Evolutionary conservation across 2,329 filamentous ascomycete genomes (phyloP), one percentile per base, ranked within the genome.

Genomic region (Fusarium liriodendri): DNA sequence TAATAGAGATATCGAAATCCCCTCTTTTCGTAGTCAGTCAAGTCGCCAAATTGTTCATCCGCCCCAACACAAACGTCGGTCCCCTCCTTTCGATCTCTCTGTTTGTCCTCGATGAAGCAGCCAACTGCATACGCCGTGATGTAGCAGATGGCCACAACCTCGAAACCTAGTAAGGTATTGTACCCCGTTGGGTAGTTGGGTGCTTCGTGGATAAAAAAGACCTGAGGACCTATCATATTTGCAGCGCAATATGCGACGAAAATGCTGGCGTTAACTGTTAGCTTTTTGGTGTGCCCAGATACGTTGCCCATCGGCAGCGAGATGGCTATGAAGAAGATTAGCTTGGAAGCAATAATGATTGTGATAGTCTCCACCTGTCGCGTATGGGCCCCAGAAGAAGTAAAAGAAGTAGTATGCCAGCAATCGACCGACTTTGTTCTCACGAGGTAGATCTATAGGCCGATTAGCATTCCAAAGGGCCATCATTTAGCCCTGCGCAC

Each of bases 211-310:
- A 85, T 85, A 2, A 85, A 84, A 62, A 86, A 66, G 5, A 68
- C 29, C 29, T 68, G 62, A 2, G 62, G 55, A 0, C 61, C 61
- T n/a, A 65, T 84, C 62, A 87, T 83, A 64, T 87, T 87, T n/a
- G 85, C 85, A 3, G 81, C 75, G 50, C 83, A 86, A 68, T 85
- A 85, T 6, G 81, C 83, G 2, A 85, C 67, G 71, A 86, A 86
- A 10, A 87, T 83, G 40, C 85, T 79, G 0, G 84, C 85, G 3
- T 84, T 84, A 5, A 81, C 80, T 0, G 85, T 84, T 4, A 84
- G 82, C 22, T 74, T 80, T 14, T 78, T 79, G 29, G 69, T 72
- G 52, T 79, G 77, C 1, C 75, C 77, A 0, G 70, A 67, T 1
- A 74, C 77, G 35, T 80, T 80, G 2, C 75, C 75, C 25, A 77